These are phyloP conservation scores for Phytophthora niederhauseri DNA, from an alignment of 352 stramenopile genomes.

Conservation along the genomic window DNA sequence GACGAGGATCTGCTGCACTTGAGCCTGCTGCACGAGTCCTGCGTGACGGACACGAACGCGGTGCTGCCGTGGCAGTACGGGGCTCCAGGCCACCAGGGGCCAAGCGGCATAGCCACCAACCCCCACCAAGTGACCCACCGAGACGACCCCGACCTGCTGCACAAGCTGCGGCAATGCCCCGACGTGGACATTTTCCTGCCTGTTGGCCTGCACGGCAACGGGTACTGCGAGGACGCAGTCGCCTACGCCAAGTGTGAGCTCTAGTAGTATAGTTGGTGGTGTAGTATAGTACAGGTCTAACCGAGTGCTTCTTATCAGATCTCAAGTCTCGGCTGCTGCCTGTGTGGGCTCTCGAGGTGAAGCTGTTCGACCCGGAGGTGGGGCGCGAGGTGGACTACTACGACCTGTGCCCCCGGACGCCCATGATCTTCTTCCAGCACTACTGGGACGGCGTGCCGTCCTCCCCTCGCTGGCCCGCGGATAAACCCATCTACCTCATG, in stretches of 20 bases:
- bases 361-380: conserved; percentile 2
- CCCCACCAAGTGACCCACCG: background rate
- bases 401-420: conserved; percentile 2
- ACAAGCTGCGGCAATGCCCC: conserved; percentile 2
- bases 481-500: background rate
- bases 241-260: conserved; percentile 5
- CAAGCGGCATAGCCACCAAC: background rate
- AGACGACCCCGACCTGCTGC: conserved; percentile 1
- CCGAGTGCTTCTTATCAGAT: background rate
- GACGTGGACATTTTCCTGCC: conserved; percentile 4
- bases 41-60: conserved; percentile 1
- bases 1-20: conserved; percentile 1
- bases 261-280: background rate
- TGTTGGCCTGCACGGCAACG: conserved; percentile 1
- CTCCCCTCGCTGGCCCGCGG: background rate
- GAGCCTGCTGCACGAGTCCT: conserved; percentile 3
- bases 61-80: conserved; percentile 4
- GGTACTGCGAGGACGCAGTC: conserved; percentile 4
- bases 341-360: conserved; percentile 1
- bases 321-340: conserved; percentile 3
- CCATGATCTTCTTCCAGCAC: conserved; percentile 2
- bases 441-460: conserved; percentile 2
- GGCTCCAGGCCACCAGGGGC: background rate
- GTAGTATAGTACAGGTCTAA: background rate
- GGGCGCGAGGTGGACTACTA: conserved; percentile 2